phyloP scores from a whole-genome alignment of 345 rosid genomes.

The Boechera divaricarpa region DNA sequence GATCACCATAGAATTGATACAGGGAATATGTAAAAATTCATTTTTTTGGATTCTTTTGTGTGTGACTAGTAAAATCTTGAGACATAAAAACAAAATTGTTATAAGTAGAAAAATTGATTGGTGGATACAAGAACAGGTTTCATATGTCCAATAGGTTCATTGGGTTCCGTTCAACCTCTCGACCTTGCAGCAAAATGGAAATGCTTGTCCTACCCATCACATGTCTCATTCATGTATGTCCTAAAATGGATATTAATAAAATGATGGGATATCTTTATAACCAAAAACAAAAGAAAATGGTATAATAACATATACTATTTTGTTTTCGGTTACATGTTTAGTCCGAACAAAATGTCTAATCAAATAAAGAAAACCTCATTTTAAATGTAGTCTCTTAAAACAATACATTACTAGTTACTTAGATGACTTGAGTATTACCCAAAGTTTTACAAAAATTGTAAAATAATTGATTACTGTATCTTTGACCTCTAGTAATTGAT shows the following conservation, averaged over 20 bases:
- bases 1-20: constrained; percentile 15
- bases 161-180: constrained; percentile 20
- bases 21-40: not conserved
- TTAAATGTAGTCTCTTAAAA: too few relatives aligned
- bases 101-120: constrained; percentile 23
- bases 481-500: too few relatives aligned
- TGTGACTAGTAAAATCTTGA: constrained; percentile 17
- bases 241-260: constrained; percentile 23
- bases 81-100: constrained; percentile 25
- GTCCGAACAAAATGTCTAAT: too few relatives aligned
- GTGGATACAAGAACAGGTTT: constrained; percentile 29
- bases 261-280: constrained; percentile 1
- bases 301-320: not conserved
- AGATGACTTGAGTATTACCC: too few relatives aligned
- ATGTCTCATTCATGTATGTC: constrained; percentile 38
- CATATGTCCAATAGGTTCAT: constrained; percentile 31
- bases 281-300: not conserved
- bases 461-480: too few relatives aligned
- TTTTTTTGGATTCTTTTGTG: constrained; percentile 8
- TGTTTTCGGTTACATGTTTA: too few relatives aligned
- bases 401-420: too few relatives aligned
- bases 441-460: too few relatives aligned
- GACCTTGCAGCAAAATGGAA: constrained; percentile 27
- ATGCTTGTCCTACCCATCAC: constrained; percentile 35
- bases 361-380: too few relatives aligned